Conservation (phyloP, 495 filamentous ascomycete genomes). For the Tirmania nivea region DNA sequence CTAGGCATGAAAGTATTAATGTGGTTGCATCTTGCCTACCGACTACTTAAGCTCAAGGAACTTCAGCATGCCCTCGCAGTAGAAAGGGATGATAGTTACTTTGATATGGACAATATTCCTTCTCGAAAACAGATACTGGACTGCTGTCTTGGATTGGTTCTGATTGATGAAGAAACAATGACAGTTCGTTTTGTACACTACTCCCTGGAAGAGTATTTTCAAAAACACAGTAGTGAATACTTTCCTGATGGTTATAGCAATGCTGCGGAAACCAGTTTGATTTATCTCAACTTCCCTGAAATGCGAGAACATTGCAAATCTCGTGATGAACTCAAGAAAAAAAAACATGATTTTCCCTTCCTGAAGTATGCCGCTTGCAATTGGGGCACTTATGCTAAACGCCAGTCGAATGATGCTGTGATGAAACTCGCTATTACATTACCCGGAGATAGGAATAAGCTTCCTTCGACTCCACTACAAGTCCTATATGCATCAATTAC, state of each 20-base stretch:
- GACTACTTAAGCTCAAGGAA: background rate
- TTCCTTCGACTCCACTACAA: background rate
- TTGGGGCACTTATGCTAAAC: background rate
- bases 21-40: background rate
- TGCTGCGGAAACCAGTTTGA: background rate
- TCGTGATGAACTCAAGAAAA: background rate
- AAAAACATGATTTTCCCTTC: background rate
- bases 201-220: slow-evolving; percentile 9
- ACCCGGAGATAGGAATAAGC: background rate
- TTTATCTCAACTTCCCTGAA: background rate
- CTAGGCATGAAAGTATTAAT: background rate
- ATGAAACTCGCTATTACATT: background rate
- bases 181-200: slow-evolving; percentile 4
- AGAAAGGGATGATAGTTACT: background rate
- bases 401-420: too few relatives aligned
- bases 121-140: background rate
- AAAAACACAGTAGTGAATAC: background rate
- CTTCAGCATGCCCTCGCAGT: background rate
- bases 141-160: slow-evolving; percentile 7
- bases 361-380: background rate
- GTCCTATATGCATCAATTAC: background rate
- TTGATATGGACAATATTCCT: background rate
- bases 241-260: background rate
- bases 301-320: background rate
- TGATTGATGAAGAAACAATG: background rate